Base-by-base conservation (phyloP, 306 rosid genomes). In the Dalbergia oliveri region DNA sequence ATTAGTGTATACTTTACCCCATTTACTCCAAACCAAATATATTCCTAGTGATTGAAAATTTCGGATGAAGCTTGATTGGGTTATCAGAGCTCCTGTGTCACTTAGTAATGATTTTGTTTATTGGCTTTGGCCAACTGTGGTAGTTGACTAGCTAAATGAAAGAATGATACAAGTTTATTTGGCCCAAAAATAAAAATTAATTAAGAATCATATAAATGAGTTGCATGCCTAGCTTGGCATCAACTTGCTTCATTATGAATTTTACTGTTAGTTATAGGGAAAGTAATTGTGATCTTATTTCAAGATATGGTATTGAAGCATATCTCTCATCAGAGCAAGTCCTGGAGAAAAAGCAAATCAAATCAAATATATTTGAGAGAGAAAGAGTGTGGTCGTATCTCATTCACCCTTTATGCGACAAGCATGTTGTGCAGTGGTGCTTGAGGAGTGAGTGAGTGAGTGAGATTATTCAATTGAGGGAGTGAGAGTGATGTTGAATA, bases 331-430 rank as follows among this genome's bases (percentile, higher is more conserved):
- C 15, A 18, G 68, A 66, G 49, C 63, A 72, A 41, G 70, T 66
- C 31, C 58, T 26, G 58, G 47, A 14, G 19, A 47, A 58, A 67
- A 78, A 77, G 50, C 71, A 68, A 76, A 69, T 61, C 44, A 60
- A 56, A 66, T 19, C 31, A 26, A 26, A 26, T 26, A 26, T 26
- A 51, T 66, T n/a, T 76, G 59, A 84, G 86, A 89, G 79, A 75
- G 88, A 26, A 26, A 26, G 2, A 87, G 85, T 88, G 94, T 33
- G 78, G 94, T 90, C 91, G 70, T 76, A 72, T 87, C 91, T 79
- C 71, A 86, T 75, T 84, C 85, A 76, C 86, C 75, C 95, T 89
- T 91, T 90, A 88, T 69, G 94, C 86, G 95, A 90, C 98, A 88
- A 79, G 84, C 87, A 85, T 86, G 82, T 88, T 84, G 69, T 67